A percentile compares a stretch with the other conserved stretches of the same genome.
Conservation (phyloP, 2,329 filamentous ascomycete genomes). For the Paraphoma chrysanthemicola region DNA sequence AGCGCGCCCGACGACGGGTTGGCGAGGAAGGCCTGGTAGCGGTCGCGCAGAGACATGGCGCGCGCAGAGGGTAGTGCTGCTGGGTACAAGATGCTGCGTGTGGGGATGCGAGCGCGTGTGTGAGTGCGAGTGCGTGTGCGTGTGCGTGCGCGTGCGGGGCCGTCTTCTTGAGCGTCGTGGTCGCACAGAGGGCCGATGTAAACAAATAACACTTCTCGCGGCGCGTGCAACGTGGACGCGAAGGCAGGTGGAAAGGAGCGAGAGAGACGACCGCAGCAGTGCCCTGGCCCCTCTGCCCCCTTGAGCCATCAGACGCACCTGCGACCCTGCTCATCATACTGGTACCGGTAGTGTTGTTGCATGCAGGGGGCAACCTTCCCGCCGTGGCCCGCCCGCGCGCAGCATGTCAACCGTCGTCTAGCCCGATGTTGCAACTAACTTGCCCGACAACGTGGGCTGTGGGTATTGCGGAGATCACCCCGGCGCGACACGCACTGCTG, state of each 20-base stretch:
- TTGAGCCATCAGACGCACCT: constrained; percentile 2
- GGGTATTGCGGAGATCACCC: constrained; percentile 16
- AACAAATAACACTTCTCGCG: constrained; percentile 12
- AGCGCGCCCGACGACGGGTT: constrained; percentile 52
- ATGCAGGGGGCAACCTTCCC: constrained; percentile 16
- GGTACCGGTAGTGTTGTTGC: background rate
- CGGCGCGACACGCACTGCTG: constrained; percentile 1
- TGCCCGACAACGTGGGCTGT: constrained; percentile 5
- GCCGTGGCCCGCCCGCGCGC: constrained; percentile 2
- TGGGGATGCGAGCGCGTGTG: constrained; percentile 14
- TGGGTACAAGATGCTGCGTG: constrained; percentile 15
- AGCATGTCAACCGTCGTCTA: constrained; percentile 1
- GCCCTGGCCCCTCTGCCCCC: too few species aligned
- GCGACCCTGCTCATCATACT: constrained; percentile 3
- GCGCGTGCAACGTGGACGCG: background rate
- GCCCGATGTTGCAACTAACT: constrained; percentile 1
- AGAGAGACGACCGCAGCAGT: too few species aligned
- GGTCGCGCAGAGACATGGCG: constrained; percentile 42
- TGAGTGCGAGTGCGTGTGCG: constrained; percentile 9
- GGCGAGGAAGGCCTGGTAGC: constrained; percentile 56
- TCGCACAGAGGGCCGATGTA: constrained; percentile 9
- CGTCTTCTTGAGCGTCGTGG: background rate
- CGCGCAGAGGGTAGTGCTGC: constrained; percentile 5
- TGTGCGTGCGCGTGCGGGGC: background rate
- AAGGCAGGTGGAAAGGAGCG: constrained; percentile 19